Evolutionary conservation across 2,329 filamentous ascomycete genomes (phyloP), one percentile per base, ranked within the genome.

Genomic region (Arthrocladium fulminans): DNA sequence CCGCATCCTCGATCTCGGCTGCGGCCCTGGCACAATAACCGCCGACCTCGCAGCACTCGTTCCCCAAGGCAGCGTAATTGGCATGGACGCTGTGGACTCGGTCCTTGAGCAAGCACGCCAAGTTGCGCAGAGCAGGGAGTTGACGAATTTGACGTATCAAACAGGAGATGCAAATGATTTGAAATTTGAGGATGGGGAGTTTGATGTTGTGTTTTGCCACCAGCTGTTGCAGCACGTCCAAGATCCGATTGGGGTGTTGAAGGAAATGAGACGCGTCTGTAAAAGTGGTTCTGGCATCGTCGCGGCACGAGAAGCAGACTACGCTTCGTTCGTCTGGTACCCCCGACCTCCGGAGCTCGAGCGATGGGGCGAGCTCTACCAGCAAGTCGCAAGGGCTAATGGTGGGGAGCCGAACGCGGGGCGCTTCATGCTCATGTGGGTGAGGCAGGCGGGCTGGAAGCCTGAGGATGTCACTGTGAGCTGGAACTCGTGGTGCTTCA

Each of bases 181-280:
- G 45, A 50, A 63, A 2, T 72, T 67, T 38, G 53, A 64, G 2
- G 72, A 79, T 48, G 65, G 64, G 23, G 59, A 65, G 2, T 82
- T 81, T 52, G 79, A 83, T 54, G 60, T 82, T n/a, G 76, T 81
- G 5, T 73, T 75, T 55, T 72, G 70, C 20, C 75, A 79, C 56
- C 77, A 81, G 57, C 72, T 81, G 2, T 65, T 82, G 8, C 70
- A 74, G 53, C 79, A 82, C 60, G 63, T 81, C 3, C 61, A 64
- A 19, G 67, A 75, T 51, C 77, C 77, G 0, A 61, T 75, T 0
- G 58, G 61, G 1, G 72, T 74, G 2, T 60, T 81, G 50, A 61
- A 63, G 19, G 74, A 78, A 56, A 76, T 81, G 73, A 66, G 70
- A 10, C 68, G 74, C 0, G 73, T 81, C 1, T 63, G 67, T 19